These are phyloP conservation scores for Pochonia chlamydosporia DNA, from an alignment of 2,329 filamentous ascomycete species.

Conservation along the genomic window DNA sequence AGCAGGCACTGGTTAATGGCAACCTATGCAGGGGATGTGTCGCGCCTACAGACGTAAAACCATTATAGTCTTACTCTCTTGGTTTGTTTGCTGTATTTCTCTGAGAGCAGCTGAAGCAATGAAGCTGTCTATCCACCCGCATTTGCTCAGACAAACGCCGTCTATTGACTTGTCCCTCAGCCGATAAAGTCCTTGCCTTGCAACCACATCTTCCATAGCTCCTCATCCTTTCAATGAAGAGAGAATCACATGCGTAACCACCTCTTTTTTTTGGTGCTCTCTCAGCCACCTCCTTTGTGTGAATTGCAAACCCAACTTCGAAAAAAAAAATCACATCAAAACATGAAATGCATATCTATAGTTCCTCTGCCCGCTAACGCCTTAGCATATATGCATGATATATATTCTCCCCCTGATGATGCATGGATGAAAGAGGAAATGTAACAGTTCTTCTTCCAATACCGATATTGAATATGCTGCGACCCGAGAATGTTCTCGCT, in stretches of 20 bases:
- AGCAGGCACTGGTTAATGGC: no score
- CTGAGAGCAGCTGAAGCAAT: neutral
- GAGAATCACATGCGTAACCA: neutral
- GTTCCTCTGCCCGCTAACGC: conserved; percentile 9
- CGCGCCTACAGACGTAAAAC: conserved; percentile 1
- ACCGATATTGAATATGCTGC: neutral
- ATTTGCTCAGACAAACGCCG: neutral
- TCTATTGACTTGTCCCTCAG: no score
- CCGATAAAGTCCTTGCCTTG: neutral
- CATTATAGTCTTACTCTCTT: neutral
- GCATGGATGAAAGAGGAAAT: conserved; percentile 1
- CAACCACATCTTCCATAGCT: neutral
- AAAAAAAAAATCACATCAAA: conserved; percentile 4
- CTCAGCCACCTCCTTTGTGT: neutral
- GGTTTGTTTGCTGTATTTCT: neutral
- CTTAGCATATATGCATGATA: conserved; percentile 9
- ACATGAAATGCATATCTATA: conserved; percentile 5
- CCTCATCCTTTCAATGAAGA: neutral
- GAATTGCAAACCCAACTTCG: neutral
- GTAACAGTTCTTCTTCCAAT: neutral
- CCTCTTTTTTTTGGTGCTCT: neutral
- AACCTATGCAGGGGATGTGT: neutral
- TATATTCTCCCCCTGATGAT: conserved; percentile 1
- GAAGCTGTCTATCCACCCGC: neutral
- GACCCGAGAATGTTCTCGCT: neutral